Evolutionary conservation across 1,139 yeast genomes (phyloP), one percentile per base, ranked within the genome.

Genomic region (Pichia sp.): DNA sequence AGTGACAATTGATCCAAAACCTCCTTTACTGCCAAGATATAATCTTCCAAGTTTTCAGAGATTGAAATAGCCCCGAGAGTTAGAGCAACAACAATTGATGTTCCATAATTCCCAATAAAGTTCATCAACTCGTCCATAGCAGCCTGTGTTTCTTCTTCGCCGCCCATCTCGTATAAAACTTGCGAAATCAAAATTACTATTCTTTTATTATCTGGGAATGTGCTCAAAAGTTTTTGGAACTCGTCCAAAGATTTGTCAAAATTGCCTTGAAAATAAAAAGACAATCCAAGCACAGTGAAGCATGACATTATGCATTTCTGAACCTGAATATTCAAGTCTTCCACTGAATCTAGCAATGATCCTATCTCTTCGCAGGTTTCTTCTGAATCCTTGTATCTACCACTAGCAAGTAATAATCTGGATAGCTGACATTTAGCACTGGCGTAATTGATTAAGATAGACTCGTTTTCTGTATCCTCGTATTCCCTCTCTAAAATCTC

Each of bases 21-120:
- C 29, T 81, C 84, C 44, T 73, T 73, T 26, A 86, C 74, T 0
- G 94, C 81, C 2, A 71, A 75, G 39, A 76, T 65, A 52, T 85
- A 72, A 31, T 83, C 87, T 0, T 67, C 69, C 52, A 79, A 67
- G 41, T 75, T 66, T 43, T 85, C 88, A 16, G 78, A 71, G 5
- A 90, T 61, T 0, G 95, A 80, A 38, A 90, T 79, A 0, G 95
- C 92, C 5, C 95, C 96, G 40, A 90, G 68, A 0, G 88, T 76
- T 44, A 88, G 62, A 0, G 85, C 80, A 7, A 85, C 78, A 32
- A 78, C 60, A 40, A 86, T 64, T 1, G 86, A 75, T 2, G 84
- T 69, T 0, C 94, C 95, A 46, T 76, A 65, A 11, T 66, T 70
- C 49, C 76, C 83, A 40, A 88, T 77, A 56, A 73, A 78, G 10